Percentiles rank a stretch among this genome's conserved stretches.
Evolutionary conservation across 2,329 filamentous ascomycete genomes (phyloP).

Genomic region (Volutella citrinella): DNA sequence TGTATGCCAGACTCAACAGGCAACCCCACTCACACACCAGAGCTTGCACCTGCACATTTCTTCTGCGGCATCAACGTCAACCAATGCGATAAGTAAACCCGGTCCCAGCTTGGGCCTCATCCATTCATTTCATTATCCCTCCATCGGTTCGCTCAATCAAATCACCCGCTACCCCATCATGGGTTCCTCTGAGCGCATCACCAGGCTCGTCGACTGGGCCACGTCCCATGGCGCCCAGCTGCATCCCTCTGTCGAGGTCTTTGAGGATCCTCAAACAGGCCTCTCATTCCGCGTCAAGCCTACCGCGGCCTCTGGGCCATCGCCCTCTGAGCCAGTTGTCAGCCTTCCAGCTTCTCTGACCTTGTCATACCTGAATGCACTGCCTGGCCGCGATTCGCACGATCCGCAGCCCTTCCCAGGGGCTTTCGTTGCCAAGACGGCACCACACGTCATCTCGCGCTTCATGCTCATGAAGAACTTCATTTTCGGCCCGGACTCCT

Average conservation of each 20-base stretch:
- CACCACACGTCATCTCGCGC: slow-evolving; percentile 59
- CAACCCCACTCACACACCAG: too few species aligned
- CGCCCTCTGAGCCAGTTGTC: slow-evolving; percentile 44
- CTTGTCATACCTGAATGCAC: slow-evolving; percentile 58
- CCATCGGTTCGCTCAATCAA: too few species aligned
- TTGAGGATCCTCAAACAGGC: slow-evolving; percentile 47
- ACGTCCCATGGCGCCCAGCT: slow-evolving; percentile 43
- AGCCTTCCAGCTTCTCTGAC: slow-evolving; percentile 50
- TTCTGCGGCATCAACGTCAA: not conserved
- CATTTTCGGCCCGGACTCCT: slow-evolving; percentile 54
- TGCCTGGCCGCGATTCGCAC: slow-evolving; percentile 22
- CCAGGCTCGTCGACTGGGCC: slow-evolving; percentile 48
- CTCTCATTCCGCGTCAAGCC: slow-evolving; percentile 52
- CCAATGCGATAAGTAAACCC: not conserved
- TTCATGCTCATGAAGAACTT: slow-evolving; percentile 71
- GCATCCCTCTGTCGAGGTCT: slow-evolving; percentile 51
- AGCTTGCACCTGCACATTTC: not conserved
- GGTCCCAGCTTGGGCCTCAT: too few species aligned
- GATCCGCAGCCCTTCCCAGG: slow-evolving; percentile 39
- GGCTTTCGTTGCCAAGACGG: slow-evolving; percentile 46
- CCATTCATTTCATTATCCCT: too few species aligned
- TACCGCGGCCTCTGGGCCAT: slow-evolving; percentile 23
- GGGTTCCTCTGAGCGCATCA: slow-evolving; percentile 20
- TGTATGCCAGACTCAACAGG: too few species aligned
- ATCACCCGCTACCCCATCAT: too few species aligned